Evolutionary conservation across 1,284 basidiomycete genomes (phyloP).

Genomic region (Ustilago trichophora): DNA sequence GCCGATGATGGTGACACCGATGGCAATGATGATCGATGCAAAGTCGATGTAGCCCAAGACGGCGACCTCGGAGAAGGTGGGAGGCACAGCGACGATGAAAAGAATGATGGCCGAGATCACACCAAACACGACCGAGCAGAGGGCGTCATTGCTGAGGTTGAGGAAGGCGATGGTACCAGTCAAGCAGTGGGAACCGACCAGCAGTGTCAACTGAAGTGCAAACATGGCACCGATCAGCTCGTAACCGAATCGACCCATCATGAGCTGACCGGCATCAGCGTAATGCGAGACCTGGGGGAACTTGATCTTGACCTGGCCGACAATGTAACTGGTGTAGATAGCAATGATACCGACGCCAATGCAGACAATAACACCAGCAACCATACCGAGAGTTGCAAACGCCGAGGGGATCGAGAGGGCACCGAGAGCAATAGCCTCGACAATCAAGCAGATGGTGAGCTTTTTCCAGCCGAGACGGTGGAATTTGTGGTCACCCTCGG

Average conservation of each 20-base stretch:
- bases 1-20: conserved; percentile 56
- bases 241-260: conserved; percentile 53
- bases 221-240: conserved; percentile 54
- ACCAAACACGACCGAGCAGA: conserved; percentile 56
- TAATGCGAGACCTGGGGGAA: conserved; percentile 53
- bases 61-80: conserved; percentile 57
- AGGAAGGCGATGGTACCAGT: conserved; percentile 56
- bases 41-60: conserved; percentile 61
- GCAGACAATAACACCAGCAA: conserved; percentile 48
- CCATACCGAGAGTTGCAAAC: conserved; percentile 59
- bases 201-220: conserved; percentile 46
- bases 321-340: conserved; percentile 53
- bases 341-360: conserved; percentile 53
- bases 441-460: conserved; percentile 56
- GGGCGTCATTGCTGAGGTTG: conserved; percentile 45
- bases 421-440: conserved; percentile 60
- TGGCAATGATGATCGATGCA: conserved; percentile 54
- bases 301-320: conserved; percentile 54
- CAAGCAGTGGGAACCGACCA: conserved; percentile 57
- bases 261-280: conserved; percentile 49
- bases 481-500: conserved; percentile 51
- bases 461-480: conserved; percentile 56
- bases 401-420: conserved; percentile 49
- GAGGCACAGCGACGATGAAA: conserved; percentile 54
- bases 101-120: conserved; percentile 58